These are phyloP conservation scores for Podaxis mareebaensis DNA, from an alignment of 768 basidiomycete species.

Conservation along the genomic window DNA sequence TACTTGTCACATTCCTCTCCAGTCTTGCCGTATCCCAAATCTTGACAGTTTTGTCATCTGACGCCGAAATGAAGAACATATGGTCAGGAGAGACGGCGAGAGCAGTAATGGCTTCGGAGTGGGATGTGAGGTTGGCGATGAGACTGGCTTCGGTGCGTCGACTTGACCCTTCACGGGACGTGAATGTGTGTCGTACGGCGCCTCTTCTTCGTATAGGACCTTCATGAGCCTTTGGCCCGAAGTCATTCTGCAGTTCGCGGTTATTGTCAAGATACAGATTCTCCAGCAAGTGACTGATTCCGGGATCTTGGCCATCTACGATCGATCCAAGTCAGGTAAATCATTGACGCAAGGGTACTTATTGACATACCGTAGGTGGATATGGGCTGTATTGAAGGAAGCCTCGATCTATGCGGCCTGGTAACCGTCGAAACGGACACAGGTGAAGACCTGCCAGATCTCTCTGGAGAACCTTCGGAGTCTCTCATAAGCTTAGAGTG, in stretches of 20 bases:
- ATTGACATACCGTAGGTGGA: constrained; percentile 68
- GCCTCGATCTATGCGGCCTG: constrained; percentile 47
- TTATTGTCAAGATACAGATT: constrained; percentile 86
- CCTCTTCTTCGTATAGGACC: constrained; percentile 80
- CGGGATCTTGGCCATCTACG: constrained; percentile 86
- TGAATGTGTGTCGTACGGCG: constrained; percentile 66
- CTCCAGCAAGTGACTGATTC: constrained; percentile 86
- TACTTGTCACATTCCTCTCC: constrained; percentile 91
- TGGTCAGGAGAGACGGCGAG: constrained; percentile 92
- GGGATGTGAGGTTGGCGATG: constrained; percentile 82
- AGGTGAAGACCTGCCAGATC: constrained; percentile 81
- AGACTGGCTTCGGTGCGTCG: constrained; percentile 76
- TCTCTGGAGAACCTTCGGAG: constrained; percentile 65
- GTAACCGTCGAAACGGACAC: constrained; percentile 59
- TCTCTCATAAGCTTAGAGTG: constrained; percentile 56
- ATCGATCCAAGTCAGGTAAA: constrained; percentile 1
- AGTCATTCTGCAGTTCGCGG: constrained; percentile 84
- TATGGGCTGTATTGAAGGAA: constrained; percentile 58
- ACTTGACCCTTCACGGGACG: constrained; percentile 59
- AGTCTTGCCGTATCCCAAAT: constrained; percentile 92
- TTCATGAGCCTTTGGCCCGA: constrained; percentile 85
- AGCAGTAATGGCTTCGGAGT: constrained; percentile 75
- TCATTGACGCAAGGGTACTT: neutral
- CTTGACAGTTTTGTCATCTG: constrained; percentile 92
- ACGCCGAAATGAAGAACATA: constrained; percentile 90